phyloP scores from a whole-genome alignment of 2,329 filamentous ascomycete species.

The Scytalidium lignicola region DNA sequence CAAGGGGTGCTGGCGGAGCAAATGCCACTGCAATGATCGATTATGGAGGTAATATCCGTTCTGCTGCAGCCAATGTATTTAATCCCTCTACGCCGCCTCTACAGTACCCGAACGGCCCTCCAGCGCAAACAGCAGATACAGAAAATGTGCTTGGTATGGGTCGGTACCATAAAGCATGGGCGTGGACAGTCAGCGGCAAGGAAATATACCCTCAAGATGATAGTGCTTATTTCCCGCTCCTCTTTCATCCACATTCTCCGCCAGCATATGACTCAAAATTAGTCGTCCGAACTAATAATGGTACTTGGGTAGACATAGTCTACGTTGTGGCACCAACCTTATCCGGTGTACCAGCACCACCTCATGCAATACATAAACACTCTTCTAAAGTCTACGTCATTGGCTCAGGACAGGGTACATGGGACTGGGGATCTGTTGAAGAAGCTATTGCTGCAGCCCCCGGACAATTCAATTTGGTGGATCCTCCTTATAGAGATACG shows the following conservation, averaged over 20 bases:
- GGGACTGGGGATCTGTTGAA: slow-evolving; percentile 34
- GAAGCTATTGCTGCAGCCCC: slow-evolving; percentile 33
- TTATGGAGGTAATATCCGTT: not conserved
- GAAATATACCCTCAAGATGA: slow-evolving; percentile 21
- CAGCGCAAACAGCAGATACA: not conserved
- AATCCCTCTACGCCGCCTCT: not conserved
- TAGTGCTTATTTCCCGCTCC: slow-evolving; percentile 27
- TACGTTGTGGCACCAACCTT: slow-evolving; percentile 22
- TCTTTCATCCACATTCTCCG: slow-evolving; percentile 23
- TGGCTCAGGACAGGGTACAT: slow-evolving; percentile 31
- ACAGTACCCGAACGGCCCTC: slow-evolving; percentile 1
- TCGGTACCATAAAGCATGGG: slow-evolving; percentile 22
- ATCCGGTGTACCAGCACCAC: slow-evolving; percentile 17
- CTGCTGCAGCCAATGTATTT: not conserved
- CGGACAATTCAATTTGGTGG: slow-evolving; percentile 35
- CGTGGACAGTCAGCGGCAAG: slow-evolving; percentile 25
- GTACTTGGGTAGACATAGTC: slow-evolving; percentile 33
- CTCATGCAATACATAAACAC: slow-evolving; percentile 43
- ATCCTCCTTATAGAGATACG: slow-evolving; percentile 35
- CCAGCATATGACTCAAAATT: slow-evolving; percentile 18
- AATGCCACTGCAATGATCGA: not conserved
- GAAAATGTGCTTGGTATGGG: slow-evolving; percentile 19
- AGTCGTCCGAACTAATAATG: slow-evolving; percentile 28
- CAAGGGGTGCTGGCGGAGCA: not conserved
- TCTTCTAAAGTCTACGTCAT: slow-evolving; percentile 38